Percentiles rank a stretch among this genome's conserved stretches.
Conservation (phyloP, 345 rosid species). For the Ceriops decandra region DNA sequence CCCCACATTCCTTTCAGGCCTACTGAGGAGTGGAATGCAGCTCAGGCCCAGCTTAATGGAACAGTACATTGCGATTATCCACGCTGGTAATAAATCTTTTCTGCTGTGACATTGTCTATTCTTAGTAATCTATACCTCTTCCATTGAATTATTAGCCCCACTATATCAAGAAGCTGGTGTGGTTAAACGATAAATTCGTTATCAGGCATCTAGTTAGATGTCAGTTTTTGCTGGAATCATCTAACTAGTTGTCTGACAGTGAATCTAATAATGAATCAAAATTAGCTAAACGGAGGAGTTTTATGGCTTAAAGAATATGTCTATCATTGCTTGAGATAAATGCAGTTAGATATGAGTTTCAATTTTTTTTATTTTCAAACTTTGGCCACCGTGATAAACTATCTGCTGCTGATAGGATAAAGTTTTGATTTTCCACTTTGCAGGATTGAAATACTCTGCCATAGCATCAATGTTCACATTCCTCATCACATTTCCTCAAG, state of each 20-base stretch:
- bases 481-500: conserved; percentile 75
- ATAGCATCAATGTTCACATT: conserved; percentile 78
- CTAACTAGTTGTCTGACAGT: too few species aligned
- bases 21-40: conserved; percentile 76
- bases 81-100: conserved; percentile 45
- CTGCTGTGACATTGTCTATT: neutral
- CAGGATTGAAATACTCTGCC: conserved; percentile 95
- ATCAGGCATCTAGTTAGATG: neutral
- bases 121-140: conserved; percentile 3
- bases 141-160: conserved; percentile 1
- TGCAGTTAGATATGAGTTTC: neutral
- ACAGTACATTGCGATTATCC: conserved; percentile 95
- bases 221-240: neutral
- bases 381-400: neutral
- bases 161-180: neutral
- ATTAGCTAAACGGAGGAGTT: neutral
- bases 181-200: neutral
- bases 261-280: neutral
- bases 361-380: neutral
- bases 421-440: conserved; percentile 21
- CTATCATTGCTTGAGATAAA: neutral
- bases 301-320: neutral
- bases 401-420: neutral
- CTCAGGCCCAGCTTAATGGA: conserved; percentile 88
- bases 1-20: conserved; percentile 89